These are phyloP conservation scores for Balakata baccata DNA, from an alignment of 345 rosid genomes.

Conservation along the genomic window DNA sequence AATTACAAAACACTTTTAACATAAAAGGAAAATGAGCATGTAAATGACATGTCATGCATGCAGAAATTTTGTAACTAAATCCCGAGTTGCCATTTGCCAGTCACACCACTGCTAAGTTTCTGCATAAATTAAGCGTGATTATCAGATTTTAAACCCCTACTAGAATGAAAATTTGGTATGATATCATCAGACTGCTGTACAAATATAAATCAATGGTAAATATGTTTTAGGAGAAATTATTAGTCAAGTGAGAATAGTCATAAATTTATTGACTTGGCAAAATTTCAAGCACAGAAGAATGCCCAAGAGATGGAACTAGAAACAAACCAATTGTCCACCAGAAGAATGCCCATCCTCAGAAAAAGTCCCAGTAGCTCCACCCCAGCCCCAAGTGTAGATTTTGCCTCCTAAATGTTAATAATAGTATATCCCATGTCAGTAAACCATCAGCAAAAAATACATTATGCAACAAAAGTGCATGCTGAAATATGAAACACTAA, in stretches of 20 bases:
- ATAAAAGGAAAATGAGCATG: neutral
- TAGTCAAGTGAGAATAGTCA: neutral
- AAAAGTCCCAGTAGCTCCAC: conserved; percentile 92
- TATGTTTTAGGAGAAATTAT: neutral
- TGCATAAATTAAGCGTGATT: neutral
- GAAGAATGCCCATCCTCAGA: conserved; percentile 88
- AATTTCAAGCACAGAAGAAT: neutral
- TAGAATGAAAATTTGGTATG: neutral
- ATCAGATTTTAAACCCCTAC: neutral
- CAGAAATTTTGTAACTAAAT: neutral
- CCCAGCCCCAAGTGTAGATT: conserved; percentile 94
- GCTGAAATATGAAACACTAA: neutral
- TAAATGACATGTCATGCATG: neutral
- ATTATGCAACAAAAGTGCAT: neutral
- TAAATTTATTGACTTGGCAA: neutral
- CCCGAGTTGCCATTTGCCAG: neutral
- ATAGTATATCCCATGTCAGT: neutral
- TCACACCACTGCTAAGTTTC: too few relatives aligned
- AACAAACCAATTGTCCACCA: conserved; percentile 89
- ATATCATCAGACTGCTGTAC: neutral
- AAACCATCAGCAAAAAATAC: neutral
- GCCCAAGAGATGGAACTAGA: conserved; percentile 3
- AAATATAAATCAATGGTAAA: neutral
- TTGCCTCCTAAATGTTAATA: conserved; percentile 51
- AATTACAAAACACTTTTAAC: neutral